These are phyloP conservation scores for Jatropha podagrica DNA, from an alignment of 441 rosid species.

Conservation along the genomic window DNA sequence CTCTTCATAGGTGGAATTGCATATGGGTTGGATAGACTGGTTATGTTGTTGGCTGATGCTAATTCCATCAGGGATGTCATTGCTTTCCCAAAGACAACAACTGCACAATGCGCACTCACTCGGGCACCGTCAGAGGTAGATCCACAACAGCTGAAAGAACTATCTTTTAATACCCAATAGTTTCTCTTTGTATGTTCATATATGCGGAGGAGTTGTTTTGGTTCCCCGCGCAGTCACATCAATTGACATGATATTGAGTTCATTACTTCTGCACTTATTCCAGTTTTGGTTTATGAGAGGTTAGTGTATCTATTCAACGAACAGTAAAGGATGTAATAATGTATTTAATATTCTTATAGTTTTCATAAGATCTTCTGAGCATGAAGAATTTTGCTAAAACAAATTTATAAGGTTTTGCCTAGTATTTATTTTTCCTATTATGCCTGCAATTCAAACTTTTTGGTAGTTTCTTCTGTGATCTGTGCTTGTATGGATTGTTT, in stretches of 20 bases:
- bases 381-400: not conserved
- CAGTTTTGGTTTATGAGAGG: not conserved
- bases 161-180: constrained; percentile 43
- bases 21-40: constrained; percentile 84
- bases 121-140: constrained; percentile 84
- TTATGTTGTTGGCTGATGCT: constrained; percentile 76
- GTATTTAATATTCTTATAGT: not conserved
- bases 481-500: too few relatives aligned
- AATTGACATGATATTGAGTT: not conserved
- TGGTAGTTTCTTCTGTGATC: too few relatives aligned
- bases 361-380: not conserved
- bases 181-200: not conserved
- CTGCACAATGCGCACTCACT: constrained; percentile 89
- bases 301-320: not conserved
- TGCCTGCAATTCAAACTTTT: too few relatives aligned
- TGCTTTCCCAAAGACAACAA: constrained; percentile 95
- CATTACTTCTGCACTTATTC: not conserved
- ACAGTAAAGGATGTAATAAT: not conserved
- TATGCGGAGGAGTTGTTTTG: not conserved
- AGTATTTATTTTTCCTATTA: not conserved
- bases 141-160: constrained; percentile 72
- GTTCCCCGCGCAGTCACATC: not conserved
- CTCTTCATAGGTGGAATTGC: constrained; percentile 79
- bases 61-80: constrained; percentile 88
- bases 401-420: not conserved